phyloP scores from a whole-genome alignment of 2,329 filamentous ascomycete species.

The Monosporascus sp. region DNA sequence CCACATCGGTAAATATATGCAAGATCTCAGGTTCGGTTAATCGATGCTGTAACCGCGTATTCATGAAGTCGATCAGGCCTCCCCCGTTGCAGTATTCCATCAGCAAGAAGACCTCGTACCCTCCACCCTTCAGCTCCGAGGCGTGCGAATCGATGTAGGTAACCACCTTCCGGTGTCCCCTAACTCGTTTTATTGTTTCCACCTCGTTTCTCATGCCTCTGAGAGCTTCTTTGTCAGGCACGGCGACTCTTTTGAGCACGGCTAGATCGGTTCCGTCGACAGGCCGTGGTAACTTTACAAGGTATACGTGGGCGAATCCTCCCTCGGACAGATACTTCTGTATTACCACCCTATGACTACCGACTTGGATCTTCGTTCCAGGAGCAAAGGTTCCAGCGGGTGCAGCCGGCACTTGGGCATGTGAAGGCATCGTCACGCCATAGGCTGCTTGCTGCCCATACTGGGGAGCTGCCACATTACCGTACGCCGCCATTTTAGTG shows the following conservation, averaged over 20 bases:
- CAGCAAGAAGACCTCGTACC: slow-evolving; percentile 95
- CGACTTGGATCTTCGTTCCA: slow-evolving; percentile 95
- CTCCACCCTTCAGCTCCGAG: slow-evolving; percentile 84
- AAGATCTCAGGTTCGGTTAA: slow-evolving; percentile 96
- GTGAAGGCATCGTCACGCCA: slow-evolving; percentile 33
- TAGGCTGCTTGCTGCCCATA: slow-evolving; percentile 36
- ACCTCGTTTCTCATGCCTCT: slow-evolving; percentile 97
- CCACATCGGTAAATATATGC: slow-evolving; percentile 92
- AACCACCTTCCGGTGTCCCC: slow-evolving; percentile 92
- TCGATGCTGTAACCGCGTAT: slow-evolving; percentile 91
- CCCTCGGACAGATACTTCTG: slow-evolving; percentile 98
- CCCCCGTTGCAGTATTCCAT: slow-evolving; percentile 98
- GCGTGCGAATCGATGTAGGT: slow-evolving; percentile 98
- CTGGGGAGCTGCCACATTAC: slow-evolving; percentile 28
- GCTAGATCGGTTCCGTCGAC: slow-evolving; percentile 74
- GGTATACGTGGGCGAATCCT: slow-evolving; percentile 96
- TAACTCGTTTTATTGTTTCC: slow-evolving; percentile 99
- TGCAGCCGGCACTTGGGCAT: slow-evolving; percentile 29
- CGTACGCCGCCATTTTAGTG: not conserved
- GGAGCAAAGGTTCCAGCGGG: slow-evolving; percentile 85
- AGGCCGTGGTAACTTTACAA: slow-evolving; percentile 77
- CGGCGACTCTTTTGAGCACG: slow-evolving; percentile 90
- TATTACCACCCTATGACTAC: slow-evolving; percentile 85
- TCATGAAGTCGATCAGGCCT: slow-evolving; percentile 99
- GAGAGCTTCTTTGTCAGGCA: slow-evolving; percentile 90